Conservation (phyloP, 345 rosid genomes). For the Gossypium australe region DNA sequence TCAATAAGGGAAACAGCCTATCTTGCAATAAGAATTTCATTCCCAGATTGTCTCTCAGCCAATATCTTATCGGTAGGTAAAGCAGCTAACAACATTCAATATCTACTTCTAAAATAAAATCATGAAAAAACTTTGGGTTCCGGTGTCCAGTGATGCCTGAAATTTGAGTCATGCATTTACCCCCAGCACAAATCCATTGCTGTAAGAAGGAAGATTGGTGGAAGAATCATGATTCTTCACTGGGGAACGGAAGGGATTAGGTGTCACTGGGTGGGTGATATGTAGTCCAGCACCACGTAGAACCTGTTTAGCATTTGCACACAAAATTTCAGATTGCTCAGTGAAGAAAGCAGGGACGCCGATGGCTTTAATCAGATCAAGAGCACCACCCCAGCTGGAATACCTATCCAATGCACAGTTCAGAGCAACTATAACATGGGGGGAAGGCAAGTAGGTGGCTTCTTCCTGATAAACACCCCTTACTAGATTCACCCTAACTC, state of each 20-base stretch:
- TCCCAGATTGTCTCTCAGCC: background rate
- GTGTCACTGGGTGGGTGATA: conserved; percentile 33
- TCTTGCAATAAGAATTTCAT: background rate
- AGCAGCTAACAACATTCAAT: background rate
- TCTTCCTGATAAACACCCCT: conserved; percentile 53
- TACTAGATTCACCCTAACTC: conserved; percentile 39
- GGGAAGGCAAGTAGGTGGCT: conserved; percentile 42
- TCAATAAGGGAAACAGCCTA: background rate
- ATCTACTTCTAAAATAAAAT: background rate
- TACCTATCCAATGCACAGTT: conserved; percentile 44
- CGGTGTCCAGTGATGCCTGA: background rate
- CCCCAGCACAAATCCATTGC: conserved; percentile 41
- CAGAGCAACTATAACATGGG: conserved; percentile 40
- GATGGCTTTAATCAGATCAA: conserved; percentile 33
- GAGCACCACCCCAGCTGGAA: conserved; percentile 39
- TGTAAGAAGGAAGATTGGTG: conserved; percentile 37
- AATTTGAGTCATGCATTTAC: conserved; percentile 26
- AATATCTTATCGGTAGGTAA: background rate
- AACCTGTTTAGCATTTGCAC: conserved; percentile 39
- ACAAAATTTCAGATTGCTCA: conserved; percentile 46
- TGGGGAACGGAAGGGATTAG: conserved; percentile 36
- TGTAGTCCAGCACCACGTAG: conserved; percentile 42
- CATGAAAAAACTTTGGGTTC: background rate
- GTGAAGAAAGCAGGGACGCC: conserved; percentile 44
- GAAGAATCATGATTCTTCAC: conserved; percentile 26